Conservation (phyloP, 2,329 filamentous ascomycete species). For the Sporothrix brasiliensis region DNA sequence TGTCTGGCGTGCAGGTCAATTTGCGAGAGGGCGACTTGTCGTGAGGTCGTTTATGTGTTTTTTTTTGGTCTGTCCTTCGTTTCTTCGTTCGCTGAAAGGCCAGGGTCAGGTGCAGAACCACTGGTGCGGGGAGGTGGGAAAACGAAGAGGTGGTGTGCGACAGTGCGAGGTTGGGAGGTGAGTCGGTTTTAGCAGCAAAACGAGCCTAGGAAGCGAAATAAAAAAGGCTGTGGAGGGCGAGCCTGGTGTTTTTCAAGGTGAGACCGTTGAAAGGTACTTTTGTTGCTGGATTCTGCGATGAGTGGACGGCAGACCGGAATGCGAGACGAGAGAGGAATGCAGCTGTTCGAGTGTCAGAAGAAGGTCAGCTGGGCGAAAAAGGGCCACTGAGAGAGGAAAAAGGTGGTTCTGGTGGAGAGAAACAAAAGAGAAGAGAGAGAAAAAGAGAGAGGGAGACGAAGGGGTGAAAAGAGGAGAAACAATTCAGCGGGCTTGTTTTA, state of each 20-base stretch:
- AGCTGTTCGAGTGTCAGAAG: constrained; percentile 23
- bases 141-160: constrained; percentile 19
- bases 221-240: constrained; percentile 12
- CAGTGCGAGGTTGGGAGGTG: constrained; percentile 24
- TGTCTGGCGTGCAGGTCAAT: neutral
- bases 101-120: constrained; percentile 23
- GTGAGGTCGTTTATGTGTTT: neutral
- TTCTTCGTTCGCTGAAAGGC: constrained; percentile 23
- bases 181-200: constrained; percentile 27
- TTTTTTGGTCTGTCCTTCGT: neutral
- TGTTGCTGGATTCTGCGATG: constrained; percentile 23
- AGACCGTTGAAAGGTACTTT: constrained; percentile 9
- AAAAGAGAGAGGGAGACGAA: constrained; percentile 10
- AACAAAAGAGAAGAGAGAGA: neutral
- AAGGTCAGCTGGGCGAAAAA: constrained; percentile 29
- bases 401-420: constrained; percentile 22
- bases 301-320: constrained; percentile 23
- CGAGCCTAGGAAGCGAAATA: neutral
- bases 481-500: constrained; percentile 26
- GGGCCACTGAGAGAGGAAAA: constrained; percentile 16
- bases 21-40: neutral
- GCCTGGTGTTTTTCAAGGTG: constrained; percentile 1
- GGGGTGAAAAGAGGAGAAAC: constrained; percentile 32
- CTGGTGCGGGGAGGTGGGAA: constrained; percentile 24
- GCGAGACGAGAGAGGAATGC: constrained; percentile 21